Evolutionary conservation across 169 alveolate species (phyloP).

Genomic region (Cyclospora cayetanensis): DNA sequence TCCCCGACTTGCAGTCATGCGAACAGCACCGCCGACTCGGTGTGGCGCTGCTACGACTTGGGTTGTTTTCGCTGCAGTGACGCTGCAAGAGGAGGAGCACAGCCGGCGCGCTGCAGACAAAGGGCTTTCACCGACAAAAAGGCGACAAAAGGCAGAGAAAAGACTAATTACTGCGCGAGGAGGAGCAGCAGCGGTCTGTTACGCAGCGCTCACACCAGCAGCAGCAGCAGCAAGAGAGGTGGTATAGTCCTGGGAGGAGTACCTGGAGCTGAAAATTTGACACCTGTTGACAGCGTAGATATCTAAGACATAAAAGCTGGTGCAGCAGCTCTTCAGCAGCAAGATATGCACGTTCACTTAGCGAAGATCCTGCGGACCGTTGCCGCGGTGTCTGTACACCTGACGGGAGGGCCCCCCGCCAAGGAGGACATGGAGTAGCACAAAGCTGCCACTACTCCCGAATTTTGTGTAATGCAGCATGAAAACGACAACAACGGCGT

Average conservation of each 20-base stretch:
- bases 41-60: neutral
- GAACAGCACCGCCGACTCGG: slow-evolving; percentile 26
- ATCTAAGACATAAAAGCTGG: too few species aligned
- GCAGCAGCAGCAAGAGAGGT: neutral
- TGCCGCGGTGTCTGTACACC: too few species aligned
- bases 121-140: neutral
- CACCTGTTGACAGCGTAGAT: too few species aligned
- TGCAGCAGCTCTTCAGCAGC: too few species aligned
- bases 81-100: slow-evolving; percentile 38
- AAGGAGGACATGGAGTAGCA: too few species aligned
- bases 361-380: too few species aligned
- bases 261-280: neutral
- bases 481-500: too few species aligned
- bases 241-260: neutral
- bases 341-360: too few species aligned
- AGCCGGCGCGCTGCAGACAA: slow-evolving; percentile 21
- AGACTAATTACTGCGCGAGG: neutral
- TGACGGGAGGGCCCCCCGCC: too few species aligned
- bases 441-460: too few species aligned
- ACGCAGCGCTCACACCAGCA: neutral
- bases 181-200: neutral
- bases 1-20: neutral
- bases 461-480: too few species aligned
- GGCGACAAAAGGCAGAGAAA: neutral
- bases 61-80: slow-evolving; percentile 1